phyloP scores from a whole-genome alignment of 2,329 filamentous ascomycete genomes.

The Cladorrhinum sp. region DNA sequence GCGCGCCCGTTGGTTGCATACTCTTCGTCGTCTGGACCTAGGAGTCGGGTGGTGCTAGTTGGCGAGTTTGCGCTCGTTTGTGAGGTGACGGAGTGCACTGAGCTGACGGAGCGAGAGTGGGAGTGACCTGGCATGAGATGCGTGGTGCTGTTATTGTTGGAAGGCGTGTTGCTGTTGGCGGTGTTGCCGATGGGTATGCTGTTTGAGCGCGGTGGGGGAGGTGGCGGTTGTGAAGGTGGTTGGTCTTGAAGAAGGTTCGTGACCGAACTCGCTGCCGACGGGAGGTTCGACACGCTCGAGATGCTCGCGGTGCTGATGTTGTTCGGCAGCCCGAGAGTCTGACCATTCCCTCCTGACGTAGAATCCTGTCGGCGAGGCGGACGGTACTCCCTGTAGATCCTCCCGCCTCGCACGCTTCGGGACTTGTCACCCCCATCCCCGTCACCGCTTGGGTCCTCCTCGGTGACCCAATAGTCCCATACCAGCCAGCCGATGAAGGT shows the following conservation, averaged over 20 bases:
- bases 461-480: conserved; percentile 87
- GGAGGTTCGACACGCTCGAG: conserved; percentile 29
- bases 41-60: conserved; percentile 6
- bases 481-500: conserved; percentile 86
- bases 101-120: conserved; percentile 54
- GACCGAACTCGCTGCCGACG: conserved; percentile 46
- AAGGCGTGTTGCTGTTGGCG: conserved; percentile 6
- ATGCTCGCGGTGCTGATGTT: conserved; percentile 26
- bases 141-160: conserved; percentile 28
- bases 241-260: conserved; percentile 39
- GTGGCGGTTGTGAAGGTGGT: conserved; percentile 8
- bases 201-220: not conserved
- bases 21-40: conserved; percentile 8
- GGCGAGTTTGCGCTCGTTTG: conserved; percentile 31
- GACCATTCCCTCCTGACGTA: conserved; percentile 9
- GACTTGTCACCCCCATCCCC: conserved; percentile 39
- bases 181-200: conserved; percentile 3
- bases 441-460: conserved; percentile 53
- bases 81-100: conserved; percentile 47
- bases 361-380: conserved; percentile 24
- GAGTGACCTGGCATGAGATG: conserved; percentile 41
- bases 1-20: conserved; percentile 37
- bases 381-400: conserved; percentile 20
- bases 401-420: conserved; percentile 37
- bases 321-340: conserved; percentile 5